These are phyloP conservation scores for Aspergillus conjunctus DNA, from an alignment of 495 filamentous ascomycete species.

Conservation along the genomic window DNA sequence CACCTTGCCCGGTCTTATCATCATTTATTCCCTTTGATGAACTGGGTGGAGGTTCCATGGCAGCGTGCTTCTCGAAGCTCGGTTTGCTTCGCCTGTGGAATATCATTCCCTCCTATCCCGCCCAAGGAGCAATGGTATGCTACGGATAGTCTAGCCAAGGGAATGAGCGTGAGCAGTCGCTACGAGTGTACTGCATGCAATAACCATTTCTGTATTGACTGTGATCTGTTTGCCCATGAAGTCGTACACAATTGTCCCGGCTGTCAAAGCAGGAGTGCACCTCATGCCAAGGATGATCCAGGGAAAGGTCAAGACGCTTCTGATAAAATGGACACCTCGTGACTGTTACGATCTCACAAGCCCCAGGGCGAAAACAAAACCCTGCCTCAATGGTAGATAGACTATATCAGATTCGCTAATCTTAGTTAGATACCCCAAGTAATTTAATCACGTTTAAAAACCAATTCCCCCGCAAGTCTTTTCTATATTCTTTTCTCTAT, in stretches of 20 bases:
- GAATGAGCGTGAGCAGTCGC: slow-evolving; percentile 80
- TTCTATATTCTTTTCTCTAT: neutral
- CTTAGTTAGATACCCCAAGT: neutral
- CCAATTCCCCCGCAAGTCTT: neutral
- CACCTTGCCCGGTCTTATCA: slow-evolving; percentile 95
- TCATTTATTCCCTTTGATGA: slow-evolving; percentile 88
- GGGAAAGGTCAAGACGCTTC: slow-evolving; percentile 9
- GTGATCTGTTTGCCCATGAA: slow-evolving; percentile 92
- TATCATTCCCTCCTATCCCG: slow-evolving; percentile 53
- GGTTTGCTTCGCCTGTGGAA: slow-evolving; percentile 54
- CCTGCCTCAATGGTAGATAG: neutral
- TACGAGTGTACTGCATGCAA: slow-evolving; percentile 85
- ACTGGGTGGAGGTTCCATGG: slow-evolving; percentile 92
- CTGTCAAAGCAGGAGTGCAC: slow-evolving; percentile 66
- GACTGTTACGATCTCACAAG: neutral
- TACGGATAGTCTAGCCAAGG: slow-evolving; percentile 47
- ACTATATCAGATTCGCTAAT: neutral
- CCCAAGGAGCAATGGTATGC: slow-evolving; percentile 39
- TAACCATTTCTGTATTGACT: slow-evolving; percentile 96
- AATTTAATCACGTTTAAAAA: neutral
- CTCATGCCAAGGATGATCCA: slow-evolving; percentile 10
- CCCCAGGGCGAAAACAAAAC: neutral
- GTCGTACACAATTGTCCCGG: slow-evolving; percentile 94
- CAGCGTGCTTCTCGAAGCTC: slow-evolving; percentile 55
- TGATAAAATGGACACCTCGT: slow-evolving; percentile 40